Evolutionary conservation across 208 protist genomes (phyloP).

Genomic region (Trypanosoma melophagium): DNA sequence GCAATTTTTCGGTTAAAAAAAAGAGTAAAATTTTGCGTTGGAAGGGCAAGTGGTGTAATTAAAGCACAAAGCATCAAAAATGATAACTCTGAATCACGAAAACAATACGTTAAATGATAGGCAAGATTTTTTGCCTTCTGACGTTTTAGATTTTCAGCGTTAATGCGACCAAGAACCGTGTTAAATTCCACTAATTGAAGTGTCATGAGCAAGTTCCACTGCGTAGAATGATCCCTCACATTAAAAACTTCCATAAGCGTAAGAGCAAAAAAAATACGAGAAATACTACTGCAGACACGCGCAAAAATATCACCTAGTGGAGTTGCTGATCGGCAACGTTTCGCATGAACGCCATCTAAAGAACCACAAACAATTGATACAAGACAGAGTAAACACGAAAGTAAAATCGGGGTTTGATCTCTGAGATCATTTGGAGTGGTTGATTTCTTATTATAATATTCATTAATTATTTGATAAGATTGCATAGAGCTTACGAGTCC

Average conservation of each 20-base stretch:
- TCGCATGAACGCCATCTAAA: conserved; percentile 84
- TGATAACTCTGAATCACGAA: conserved; percentile 76
- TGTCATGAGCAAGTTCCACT: conserved; percentile 79
- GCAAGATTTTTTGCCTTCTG: conserved; percentile 77
- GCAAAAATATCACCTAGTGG: conserved; percentile 90
- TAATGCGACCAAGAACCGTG: conserved; percentile 82
- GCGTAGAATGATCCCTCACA: conserved; percentile 50
- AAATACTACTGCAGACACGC: conserved; percentile 71
- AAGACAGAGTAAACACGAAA: conserved; percentile 63
- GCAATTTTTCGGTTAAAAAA: conserved; percentile 10
- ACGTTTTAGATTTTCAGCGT: conserved; percentile 75
- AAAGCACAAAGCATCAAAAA: conserved; percentile 72
- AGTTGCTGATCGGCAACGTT: conserved; percentile 68
- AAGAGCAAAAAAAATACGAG: conserved; percentile 80
- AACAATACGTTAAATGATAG: conserved; percentile 76
- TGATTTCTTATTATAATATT: conserved; percentile 44
- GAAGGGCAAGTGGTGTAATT: conserved; percentile 52
- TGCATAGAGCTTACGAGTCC: conserved; percentile 82
- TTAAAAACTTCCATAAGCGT: conserved; percentile 75
- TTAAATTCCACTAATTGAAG: conserved; percentile 85
- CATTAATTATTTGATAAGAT: conserved; percentile 81
- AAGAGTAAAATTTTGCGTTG: conserved; percentile 10
- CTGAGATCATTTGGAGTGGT: conserved; percentile 29
- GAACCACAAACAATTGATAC: conserved; percentile 67
- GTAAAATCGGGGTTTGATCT: conserved; percentile 58